Base-by-base conservation (phyloP, 2,329 filamentous ascomycete species). In the Aspergillus candidus region DNA sequence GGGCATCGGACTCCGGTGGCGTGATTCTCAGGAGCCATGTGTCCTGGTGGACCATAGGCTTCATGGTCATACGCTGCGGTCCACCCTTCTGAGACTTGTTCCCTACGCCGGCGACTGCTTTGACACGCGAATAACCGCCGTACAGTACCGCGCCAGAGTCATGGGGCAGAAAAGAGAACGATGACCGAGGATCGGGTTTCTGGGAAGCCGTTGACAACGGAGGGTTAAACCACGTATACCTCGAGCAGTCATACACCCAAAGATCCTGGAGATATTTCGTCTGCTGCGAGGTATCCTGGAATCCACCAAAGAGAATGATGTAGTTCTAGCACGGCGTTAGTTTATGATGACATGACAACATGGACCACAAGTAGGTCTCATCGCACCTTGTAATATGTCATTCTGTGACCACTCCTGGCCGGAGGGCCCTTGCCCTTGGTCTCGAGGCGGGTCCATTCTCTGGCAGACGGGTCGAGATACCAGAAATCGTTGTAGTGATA, bases 401-500 rank as follows among this genome's bases (percentile, higher is more conserved):
- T 95, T 54, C 91, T 81, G 67, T 96, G 90, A 3, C 93, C 93
- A 63, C 87, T 94, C 53, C 93, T 77, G 3, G 91, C 89, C 2
- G 88, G 84, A 32, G 91, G 91, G 46, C 86, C 86, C 71, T 77
- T 77, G 32, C 69, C 68, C 52, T 83, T 84, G 2, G 76, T 77
- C 65, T 98, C 93, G 30, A 98, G 75, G 49, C 90, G 85, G 44
- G 82, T 86, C 93, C 93, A 98, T 71, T 98, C 93, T 57, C 89
- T 78, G 6, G 80, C 83, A 7, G 77, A 78, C 0, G 91, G 86
- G 61, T 97, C 90, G 35, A 97, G 77, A 39, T 85, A 78, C 91
- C 93, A 98, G 65, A 98, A 97, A 70, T 97, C 93, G 60, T 94
- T 95, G 72, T 98, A 98, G 68, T 98, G 93, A 66, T 98, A 96